Evolutionary conservation across 116 monocot species (phyloP).

Genomic region (Phalaenopsis hybrid): DNA sequence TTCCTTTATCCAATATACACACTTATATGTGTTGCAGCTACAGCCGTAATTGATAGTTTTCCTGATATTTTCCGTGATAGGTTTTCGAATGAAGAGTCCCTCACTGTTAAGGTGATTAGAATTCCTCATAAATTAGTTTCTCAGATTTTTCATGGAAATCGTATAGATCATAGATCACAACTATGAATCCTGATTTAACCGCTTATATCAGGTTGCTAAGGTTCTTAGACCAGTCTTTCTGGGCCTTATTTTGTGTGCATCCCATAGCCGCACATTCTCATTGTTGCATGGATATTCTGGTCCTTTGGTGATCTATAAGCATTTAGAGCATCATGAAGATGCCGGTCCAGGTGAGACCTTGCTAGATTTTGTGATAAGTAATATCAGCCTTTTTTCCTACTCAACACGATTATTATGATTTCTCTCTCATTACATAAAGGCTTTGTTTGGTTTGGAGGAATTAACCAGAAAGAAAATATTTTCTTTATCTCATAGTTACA

Average conservation of each 20-base stretch:
- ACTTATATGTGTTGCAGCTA: conserved; percentile 90
- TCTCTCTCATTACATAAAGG: neutral
- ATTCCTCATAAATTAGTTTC: neutral
- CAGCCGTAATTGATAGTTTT: conserved; percentile 78
- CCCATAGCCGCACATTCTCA: conserved; percentile 96
- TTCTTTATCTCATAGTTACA: no score
- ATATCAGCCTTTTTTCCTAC: neutral
- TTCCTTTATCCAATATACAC: conserved; percentile 99
- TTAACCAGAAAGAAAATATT: no score
- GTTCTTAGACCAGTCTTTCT: conserved; percentile 65
- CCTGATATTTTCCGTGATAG: conserved; percentile 86
- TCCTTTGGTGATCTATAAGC: conserved; percentile 76
- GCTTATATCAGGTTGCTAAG: conserved; percentile 59
- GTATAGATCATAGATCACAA: neutral
- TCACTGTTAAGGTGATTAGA: conserved; percentile 51
- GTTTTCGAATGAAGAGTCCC: conserved; percentile 54
- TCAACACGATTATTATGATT: neutral
- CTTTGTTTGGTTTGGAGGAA: neutral
- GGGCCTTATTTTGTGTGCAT: conserved; percentile 77
- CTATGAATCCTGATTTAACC: conserved; percentile 6
- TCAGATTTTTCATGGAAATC: neutral
- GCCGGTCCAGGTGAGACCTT: conserved; percentile 46
- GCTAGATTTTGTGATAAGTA: neutral
- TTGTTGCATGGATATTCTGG: conserved; percentile 93
- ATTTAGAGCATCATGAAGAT: conserved; percentile 81